phyloP scores from a whole-genome alignment of 1,284 basidiomycete species.

The Ustilago esculenta region DNA sequence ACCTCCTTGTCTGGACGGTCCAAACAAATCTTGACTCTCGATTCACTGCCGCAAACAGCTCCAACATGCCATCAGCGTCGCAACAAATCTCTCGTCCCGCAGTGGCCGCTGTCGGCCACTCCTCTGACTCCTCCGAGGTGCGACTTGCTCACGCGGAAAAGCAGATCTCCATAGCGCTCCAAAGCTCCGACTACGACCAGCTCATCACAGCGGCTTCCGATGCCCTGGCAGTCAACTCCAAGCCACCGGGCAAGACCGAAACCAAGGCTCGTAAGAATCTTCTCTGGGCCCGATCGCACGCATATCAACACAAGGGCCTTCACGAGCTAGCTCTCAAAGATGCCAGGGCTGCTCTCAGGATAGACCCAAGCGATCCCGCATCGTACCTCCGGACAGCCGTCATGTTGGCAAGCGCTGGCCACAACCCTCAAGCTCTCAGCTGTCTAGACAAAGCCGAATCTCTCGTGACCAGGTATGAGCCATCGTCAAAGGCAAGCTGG shows the following conservation, averaged over 20 bases:
- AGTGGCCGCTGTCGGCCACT: too few species aligned
- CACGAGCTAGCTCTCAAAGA: constrained; percentile 28
- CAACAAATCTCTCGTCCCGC: neutral
- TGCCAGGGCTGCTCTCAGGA: constrained; percentile 27
- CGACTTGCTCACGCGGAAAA: constrained; percentile 15
- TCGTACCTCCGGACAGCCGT: constrained; percentile 30
- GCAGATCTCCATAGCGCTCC: constrained; percentile 9
- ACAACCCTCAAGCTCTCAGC: constrained; percentile 6
- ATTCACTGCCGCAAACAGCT: too few species aligned
- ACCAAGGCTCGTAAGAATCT: constrained; percentile 38
- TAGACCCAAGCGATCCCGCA: constrained; percentile 19
- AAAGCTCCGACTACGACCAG: constrained; percentile 14
- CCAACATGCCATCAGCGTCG: constrained; percentile 2
- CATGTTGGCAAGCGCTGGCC: constrained; percentile 9
- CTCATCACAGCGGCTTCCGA: constrained; percentile 17
- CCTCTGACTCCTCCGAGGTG: neutral
- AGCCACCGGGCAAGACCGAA: constrained; percentile 1
- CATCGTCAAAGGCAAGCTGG: neutral
- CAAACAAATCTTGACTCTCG: too few species aligned
- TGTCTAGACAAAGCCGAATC: constrained; percentile 20
- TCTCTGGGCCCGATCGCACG: constrained; percentile 32
- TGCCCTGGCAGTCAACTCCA: constrained; percentile 4
- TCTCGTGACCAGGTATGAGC: constrained; percentile 2
- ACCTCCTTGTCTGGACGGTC: neutral
- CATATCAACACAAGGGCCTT: constrained; percentile 8